These are phyloP conservation scores for Fusarium nanum DNA, from an alignment of 2,329 filamentous ascomycete genomes.

Conservation along the genomic window DNA sequence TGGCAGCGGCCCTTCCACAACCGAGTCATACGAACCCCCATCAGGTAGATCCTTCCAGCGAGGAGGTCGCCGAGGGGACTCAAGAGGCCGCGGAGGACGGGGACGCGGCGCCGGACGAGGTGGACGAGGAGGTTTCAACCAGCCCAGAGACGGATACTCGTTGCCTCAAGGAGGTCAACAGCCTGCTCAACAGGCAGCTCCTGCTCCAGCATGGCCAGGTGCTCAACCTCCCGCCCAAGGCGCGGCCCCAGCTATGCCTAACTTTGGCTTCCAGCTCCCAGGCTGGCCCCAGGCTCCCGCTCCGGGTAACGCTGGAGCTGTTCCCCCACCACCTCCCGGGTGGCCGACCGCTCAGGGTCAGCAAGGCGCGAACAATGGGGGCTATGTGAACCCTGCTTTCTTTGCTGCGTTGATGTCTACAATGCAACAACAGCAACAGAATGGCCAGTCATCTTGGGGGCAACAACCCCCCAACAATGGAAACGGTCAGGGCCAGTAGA, in stretches of 20 bases:
- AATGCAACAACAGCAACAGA: constrained; percentile 52
- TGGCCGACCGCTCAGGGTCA: constrained; percentile 50
- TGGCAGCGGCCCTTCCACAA: constrained; percentile 60
- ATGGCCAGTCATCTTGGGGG: constrained; percentile 47
- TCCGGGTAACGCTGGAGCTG: constrained; percentile 46
- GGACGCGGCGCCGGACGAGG: constrained; percentile 57
- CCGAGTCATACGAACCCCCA: constrained; percentile 53
- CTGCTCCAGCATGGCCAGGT: constrained; percentile 33
- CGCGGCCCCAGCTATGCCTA: constrained; percentile 45
- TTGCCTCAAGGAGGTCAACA: constrained; percentile 50
- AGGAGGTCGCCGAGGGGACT: constrained; percentile 59
- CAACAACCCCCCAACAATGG: constrained; percentile 46
- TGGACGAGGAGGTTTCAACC: constrained; percentile 51
- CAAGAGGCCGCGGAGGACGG: constrained; percentile 58
- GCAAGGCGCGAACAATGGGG: constrained; percentile 50
- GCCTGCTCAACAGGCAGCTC: constrained; percentile 50
- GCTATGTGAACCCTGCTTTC: constrained; percentile 69
- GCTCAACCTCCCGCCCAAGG: constrained; percentile 31
- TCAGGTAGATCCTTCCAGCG: constrained; percentile 50
- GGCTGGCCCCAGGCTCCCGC: constrained; percentile 54
- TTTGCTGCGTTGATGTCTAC: constrained; percentile 63
- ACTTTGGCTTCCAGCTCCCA: constrained; percentile 59
- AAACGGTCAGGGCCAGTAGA: constrained; percentile 45
- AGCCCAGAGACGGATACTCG: constrained; percentile 56
- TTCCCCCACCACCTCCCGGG: constrained; percentile 57